Conservation (phyloP, 2,329 filamentous ascomycete species). For the Fonsecaea erecta region DNA sequence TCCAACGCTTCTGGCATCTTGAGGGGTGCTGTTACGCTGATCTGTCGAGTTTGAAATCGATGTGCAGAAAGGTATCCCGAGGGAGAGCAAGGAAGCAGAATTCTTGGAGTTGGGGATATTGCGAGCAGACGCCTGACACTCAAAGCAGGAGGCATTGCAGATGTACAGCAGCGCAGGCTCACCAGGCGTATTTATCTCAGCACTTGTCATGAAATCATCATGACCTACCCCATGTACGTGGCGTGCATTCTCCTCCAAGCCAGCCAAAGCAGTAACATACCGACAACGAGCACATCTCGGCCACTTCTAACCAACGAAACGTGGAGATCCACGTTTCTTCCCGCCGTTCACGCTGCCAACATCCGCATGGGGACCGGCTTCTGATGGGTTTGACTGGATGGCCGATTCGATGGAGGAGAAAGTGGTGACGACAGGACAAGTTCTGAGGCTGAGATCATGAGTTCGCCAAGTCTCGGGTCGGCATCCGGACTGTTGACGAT, state of each 20-base stretch:
- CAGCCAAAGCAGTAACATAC: background rate
- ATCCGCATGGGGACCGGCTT: background rate
- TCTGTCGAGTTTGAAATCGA: background rate
- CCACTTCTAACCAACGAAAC: background rate
- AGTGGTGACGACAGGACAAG: conserved; percentile 14
- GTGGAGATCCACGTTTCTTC: background rate
- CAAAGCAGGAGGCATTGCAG: background rate
- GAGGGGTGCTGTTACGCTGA: conserved; percentile 27
- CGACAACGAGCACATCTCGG: background rate
- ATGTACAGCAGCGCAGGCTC: background rate
- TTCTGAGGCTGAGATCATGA: background rate
- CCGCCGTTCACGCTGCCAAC: background rate
- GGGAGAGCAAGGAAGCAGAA: background rate
- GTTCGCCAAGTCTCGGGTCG: background rate
- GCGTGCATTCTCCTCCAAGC: background rate
- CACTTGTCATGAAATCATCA: conserved; percentile 6
- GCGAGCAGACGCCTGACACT: background rate
- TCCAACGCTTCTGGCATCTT: conserved; percentile 47
- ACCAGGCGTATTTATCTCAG: background rate
- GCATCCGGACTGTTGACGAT: background rate
- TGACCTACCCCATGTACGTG: background rate
- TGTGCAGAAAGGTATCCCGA: background rate
- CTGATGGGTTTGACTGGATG: conserved; percentile 3
- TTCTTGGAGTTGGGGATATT: background rate
- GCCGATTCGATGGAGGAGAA: background rate